Evolutionary conservation across 805 yeast genomes (phyloP).

Genomic region (Kazachstania africana): DNA sequence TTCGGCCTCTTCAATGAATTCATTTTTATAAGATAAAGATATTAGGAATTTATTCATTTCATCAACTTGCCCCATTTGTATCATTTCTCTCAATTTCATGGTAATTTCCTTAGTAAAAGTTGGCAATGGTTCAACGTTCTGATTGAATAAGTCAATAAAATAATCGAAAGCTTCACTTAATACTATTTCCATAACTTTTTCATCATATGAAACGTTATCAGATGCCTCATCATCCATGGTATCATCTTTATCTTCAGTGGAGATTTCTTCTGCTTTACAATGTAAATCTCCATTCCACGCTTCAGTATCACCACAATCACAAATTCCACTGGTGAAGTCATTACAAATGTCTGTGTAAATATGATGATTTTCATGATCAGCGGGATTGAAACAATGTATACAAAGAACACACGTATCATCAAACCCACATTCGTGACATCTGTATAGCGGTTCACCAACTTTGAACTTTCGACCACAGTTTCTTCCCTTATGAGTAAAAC

Average conservation of each 20-base stretch:
- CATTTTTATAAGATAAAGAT: constrained; percentile 7
- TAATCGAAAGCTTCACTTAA: constrained; percentile 28
- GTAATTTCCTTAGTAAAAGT: constrained; percentile 23
- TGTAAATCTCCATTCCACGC: constrained; percentile 45
- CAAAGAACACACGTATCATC: constrained; percentile 75
- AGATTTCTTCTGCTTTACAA: constrained; percentile 35
- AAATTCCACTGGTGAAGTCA: constrained; percentile 43
- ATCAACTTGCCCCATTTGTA: constrained; percentile 13
- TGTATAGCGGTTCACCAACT: constrained; percentile 52
- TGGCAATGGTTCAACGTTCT: constrained; percentile 25
- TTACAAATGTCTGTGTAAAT: constrained; percentile 41
- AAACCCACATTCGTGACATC: constrained; percentile 65
- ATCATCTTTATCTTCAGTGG: constrained; percentile 8
- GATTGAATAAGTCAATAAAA: constrained; percentile 30
- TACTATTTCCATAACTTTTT: constrained; percentile 17
- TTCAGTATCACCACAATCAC: constrained; percentile 64
- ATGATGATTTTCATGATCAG: constrained; percentile 57
- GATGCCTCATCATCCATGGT: constrained; percentile 25
- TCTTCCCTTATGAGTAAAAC: constrained; percentile 39
- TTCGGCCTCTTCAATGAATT: constrained; percentile 2
- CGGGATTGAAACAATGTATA: constrained; percentile 55
- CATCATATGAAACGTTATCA: constrained; percentile 5
- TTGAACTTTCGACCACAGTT: constrained; percentile 58
- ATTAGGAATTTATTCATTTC: constrained; percentile 12
- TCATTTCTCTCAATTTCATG: constrained; percentile 17